phyloP scores from a whole-genome alignment of 352 stramenopile species.

The Phytopythium sindhum region DNA sequence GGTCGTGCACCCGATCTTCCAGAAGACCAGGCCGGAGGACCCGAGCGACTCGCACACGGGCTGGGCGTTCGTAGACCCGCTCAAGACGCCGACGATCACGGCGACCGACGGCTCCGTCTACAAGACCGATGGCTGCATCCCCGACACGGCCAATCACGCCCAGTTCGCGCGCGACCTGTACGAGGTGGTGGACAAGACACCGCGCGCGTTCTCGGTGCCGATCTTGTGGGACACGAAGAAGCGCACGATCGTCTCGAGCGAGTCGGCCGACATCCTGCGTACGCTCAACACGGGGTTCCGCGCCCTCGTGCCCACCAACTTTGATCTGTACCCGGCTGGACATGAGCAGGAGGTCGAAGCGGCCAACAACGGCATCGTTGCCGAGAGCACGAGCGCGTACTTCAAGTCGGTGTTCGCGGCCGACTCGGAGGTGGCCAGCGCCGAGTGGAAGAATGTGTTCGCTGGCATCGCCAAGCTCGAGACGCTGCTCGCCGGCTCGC shows the following conservation, averaged over 20 bases:
- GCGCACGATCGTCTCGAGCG: conserved; percentile 73
- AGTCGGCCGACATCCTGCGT: conserved; percentile 69
- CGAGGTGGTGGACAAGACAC: conserved; percentile 18
- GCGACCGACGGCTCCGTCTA: conserved; percentile 9
- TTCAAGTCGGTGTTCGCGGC: conserved; percentile 68
- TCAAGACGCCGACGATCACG: conserved; percentile 1
- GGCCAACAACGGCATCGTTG: conserved; percentile 64
- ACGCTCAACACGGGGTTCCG: conserved; percentile 53
- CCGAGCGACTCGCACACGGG: conserved; percentile 26
- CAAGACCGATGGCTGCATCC: conserved; percentile 14
- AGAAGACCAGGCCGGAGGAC: conserved; percentile 42
- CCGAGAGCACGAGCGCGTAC: conserved; percentile 48
- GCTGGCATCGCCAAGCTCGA: conserved; percentile 16
- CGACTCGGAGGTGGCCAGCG: conserved; percentile 53
- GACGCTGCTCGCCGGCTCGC: conserved; percentile 11
- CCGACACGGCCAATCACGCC: conserved; percentile 25
- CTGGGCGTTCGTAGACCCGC: conserved; percentile 32
- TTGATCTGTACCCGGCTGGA: conserved; percentile 44
- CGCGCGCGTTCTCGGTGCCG: conserved; percentile 40
- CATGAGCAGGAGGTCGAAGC: conserved; percentile 50
- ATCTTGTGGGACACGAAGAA: conserved; percentile 69
- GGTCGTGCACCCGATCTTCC: conserved; percentile 61
- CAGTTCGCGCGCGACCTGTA: conserved; percentile 37
- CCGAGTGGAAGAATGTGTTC: conserved; percentile 21
- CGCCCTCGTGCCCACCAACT: conserved; percentile 22